phyloP scores from a whole-genome alignment of 2,329 filamentous ascomycete species.

The Penicillium sp. region DNA sequence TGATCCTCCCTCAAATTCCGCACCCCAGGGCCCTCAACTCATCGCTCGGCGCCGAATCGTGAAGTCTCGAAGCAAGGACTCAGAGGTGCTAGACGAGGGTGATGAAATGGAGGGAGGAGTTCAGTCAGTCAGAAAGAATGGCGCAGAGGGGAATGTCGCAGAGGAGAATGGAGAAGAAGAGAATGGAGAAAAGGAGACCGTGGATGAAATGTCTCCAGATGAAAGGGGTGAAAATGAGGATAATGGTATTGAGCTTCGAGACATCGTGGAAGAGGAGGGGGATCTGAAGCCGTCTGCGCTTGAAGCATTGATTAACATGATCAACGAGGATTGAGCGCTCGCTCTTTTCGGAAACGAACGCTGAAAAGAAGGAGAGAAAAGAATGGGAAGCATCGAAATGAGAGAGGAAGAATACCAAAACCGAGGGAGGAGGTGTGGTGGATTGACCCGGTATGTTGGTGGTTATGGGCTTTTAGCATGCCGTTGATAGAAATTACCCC shows the following conservation, averaged over 20 bases:
- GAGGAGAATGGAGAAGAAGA: neutral
- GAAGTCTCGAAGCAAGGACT: neutral
- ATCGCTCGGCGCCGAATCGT: neutral
- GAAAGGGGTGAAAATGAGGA: conserved; percentile 8
- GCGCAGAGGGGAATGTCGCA: neutral
- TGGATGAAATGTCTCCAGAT: neutral
- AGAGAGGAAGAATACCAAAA: neutral
- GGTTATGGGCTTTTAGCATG: too few species aligned
- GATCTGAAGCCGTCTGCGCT: conserved; percentile 27
- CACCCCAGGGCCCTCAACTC: neutral
- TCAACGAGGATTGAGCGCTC: neutral
- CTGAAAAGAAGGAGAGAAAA: too few species aligned
- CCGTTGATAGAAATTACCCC: too few species aligned
- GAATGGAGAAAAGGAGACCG: neutral
- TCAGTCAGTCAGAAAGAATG: neutral
- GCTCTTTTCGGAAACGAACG: neutral
- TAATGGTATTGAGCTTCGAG: conserved; percentile 5
- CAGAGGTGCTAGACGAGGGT: neutral
- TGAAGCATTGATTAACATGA: conserved; percentile 22
- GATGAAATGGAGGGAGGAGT: neutral
- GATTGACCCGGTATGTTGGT: too few species aligned
- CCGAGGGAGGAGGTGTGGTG: neutral
- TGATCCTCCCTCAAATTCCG: neutral
- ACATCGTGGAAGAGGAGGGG: conserved; percentile 27
- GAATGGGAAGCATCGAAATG: neutral